Base-by-base conservation (phyloP, 352 stramenopile genomes). In the Phytophthora sp. region DNA sequence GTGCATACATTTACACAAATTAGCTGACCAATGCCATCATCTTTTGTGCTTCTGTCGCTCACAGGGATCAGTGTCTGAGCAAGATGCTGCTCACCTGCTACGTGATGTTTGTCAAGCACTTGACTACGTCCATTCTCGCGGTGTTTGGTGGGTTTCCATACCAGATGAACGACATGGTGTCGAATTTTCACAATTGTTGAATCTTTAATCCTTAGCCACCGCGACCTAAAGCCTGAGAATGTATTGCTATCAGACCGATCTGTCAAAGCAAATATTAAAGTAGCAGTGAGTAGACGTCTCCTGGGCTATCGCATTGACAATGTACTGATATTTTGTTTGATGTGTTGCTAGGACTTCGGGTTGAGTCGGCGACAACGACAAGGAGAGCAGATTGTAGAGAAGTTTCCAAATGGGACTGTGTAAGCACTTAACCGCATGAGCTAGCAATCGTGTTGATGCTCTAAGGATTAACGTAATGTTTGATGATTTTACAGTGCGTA, bases 161-260 rank as follows among this genome's bases (percentile, higher is more conserved):
- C 15, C 52, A 1, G 8, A 54, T 20, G 20, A 46, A 60, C 5
- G 18, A 13, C 31, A 16, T 42, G 16, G 4, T 53, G 16, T 33
- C 20, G 15, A 33, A 11, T 36, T 56, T 23, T 63, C 15, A 33
- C n/a, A 4, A 57, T 65, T 16, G 12, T 39, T 46, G 24, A 3
- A 57, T 62, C 2, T 39, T 38, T 20, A 49, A 24, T 31, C 6
- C 4, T 11, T 47, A 93, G 85, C 56, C 85, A 93, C 53, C 80
- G 83, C 15, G 85, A 93, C 57, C 47, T 93, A 42, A 93, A 93
- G 42, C 85, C 85, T 12, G 83, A 93, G 36, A 93, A 93, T 59
- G 58, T 93, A 3, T 72, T 93, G 52, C 69, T 93, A 11, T 85
- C 83, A 7, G 71, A 90, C 21, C 75, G 69, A 18, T 84, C 81